Evolutionary conservation across 805 yeast genomes (phyloP), one percentile per base, ranked within the genome.

Genomic region (Candida parachauliodes): DNA sequence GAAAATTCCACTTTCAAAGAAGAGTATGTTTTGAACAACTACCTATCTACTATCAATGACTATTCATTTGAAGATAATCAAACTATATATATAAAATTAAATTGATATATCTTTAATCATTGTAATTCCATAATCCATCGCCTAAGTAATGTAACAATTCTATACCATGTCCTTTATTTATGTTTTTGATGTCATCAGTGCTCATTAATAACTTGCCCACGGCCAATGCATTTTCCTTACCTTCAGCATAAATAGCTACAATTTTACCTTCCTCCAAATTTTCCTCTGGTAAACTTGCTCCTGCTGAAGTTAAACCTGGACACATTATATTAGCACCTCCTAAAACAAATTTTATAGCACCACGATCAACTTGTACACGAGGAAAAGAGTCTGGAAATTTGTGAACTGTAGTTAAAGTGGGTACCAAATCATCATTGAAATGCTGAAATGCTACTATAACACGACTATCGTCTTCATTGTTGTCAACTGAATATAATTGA

Each of bases 241-340:
- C 96, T 62, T 89, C 96, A 34, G 97, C 96, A 55, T 81, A 83
- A 18, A 91, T 76, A 7, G 84, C 74, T 32, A 89, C 96, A 20
- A 85, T 72, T n/a, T 81, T 69, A 37, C 74, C 94, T 48, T 77
- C 70, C 28, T 75, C 79, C 41, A 79, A 56, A 26, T 81, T 77
- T 21, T 81, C 81, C 17, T 81, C 89, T 15, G 96, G 96, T 43
- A 88, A 67, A 37, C 65, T 62, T 15, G 95, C 96, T 28, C 96
- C 96, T 2, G 82, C 72, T 14, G 93, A 80, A 0, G 96, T 88
- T 46, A 88, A 72, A 14, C 96, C 96, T 3, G 96, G 96, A 62
- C 96, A 89, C 98, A 89, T 89, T 53, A 89, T 85, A 54, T 89
- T 89, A 20, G 97, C 96, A 40, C 97, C 98, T 3, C 95, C 83